These are phyloP conservation scores for Pelagomonas calceolata DNA, from an alignment of 108 stramenopile species.

Conservation along the genomic window DNA sequence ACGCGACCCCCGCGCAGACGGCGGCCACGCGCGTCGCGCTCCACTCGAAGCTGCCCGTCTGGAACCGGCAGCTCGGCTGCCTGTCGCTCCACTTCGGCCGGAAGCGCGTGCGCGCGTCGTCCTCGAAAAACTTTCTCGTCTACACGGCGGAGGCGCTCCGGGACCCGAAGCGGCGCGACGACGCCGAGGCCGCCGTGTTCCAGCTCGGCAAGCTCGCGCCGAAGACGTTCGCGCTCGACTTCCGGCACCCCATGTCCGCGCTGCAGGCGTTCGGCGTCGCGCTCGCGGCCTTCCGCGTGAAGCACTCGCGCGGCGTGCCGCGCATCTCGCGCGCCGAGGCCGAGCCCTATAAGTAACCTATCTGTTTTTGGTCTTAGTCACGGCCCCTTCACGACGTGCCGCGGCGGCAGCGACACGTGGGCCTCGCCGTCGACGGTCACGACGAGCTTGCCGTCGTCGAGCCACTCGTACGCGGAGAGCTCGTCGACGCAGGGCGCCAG, in stretches of 20 bases:
- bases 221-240: slow-evolving; percentile 15
- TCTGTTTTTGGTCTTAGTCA: no score
- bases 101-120: slow-evolving; percentile 5
- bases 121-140: slow-evolving; percentile 12
- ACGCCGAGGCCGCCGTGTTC: slow-evolving; percentile 3
- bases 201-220: slow-evolving; percentile 18
- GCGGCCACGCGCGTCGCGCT: neutral
- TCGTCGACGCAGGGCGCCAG: no score
- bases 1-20: neutral
- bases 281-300: slow-evolving; percentile 8
- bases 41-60: slow-evolving; percentile 3
- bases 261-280: slow-evolving; percentile 27
- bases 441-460: no score
- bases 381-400: no score
- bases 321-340: neutral
- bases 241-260: slow-evolving; percentile 16
- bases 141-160: neutral
- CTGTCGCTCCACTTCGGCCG: slow-evolving; percentile 7
- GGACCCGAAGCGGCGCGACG: neutral
- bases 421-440: no score
- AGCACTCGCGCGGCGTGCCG: neutral
- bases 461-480: no score
- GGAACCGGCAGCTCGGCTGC: slow-evolving; percentile 5
- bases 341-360: no score
- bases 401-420: no score